Percentiles rank a stretch among this genome's conserved stretches.
Evolutionary conservation across 192 early-diverging fungal genomes (phyloP).

Genomic region (Allomyces javanicus): DNA sequence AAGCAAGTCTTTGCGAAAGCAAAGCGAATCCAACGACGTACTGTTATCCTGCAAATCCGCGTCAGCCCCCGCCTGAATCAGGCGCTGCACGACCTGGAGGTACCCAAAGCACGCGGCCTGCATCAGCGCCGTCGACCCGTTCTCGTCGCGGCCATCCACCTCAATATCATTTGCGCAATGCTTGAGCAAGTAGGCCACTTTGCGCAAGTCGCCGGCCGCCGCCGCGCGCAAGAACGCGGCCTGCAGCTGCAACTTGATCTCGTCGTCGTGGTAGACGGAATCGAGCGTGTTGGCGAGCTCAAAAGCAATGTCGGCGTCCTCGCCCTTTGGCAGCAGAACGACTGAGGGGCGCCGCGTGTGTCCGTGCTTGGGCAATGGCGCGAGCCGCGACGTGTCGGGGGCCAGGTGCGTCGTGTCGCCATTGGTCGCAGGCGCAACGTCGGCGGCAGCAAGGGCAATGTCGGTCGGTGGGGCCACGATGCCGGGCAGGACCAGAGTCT

Average conservation of each 20-base stretch:
- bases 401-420: too few species aligned
- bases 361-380: too few species aligned
- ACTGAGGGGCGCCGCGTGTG: too few species aligned
- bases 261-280: background rate
- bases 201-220: slow-evolving; percentile 51
- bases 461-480: too few species aligned
- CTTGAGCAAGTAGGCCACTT: slow-evolving; percentile 38
- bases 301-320: background rate
- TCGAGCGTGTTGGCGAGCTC: background rate
- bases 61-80: slow-evolving; percentile 51
- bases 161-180: slow-evolving; percentile 38
- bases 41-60: slow-evolving; percentile 60
- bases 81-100: slow-evolving; percentile 38
- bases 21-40: slow-evolving; percentile 18
- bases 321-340: background rate
- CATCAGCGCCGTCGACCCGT: slow-evolving; percentile 69
- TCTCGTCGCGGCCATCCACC: slow-evolving; percentile 66
- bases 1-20: too few species aligned
- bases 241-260: background rate
- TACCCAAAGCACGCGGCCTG: slow-evolving; percentile 80
- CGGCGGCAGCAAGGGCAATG: too few species aligned
- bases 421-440: too few species aligned
- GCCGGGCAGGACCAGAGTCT: too few species aligned
- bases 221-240: slow-evolving; percentile 36
- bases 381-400: too few species aligned